phyloP scores from a whole-genome alignment of 306 rosid species.

The Dicorynia guianensis region DNA sequence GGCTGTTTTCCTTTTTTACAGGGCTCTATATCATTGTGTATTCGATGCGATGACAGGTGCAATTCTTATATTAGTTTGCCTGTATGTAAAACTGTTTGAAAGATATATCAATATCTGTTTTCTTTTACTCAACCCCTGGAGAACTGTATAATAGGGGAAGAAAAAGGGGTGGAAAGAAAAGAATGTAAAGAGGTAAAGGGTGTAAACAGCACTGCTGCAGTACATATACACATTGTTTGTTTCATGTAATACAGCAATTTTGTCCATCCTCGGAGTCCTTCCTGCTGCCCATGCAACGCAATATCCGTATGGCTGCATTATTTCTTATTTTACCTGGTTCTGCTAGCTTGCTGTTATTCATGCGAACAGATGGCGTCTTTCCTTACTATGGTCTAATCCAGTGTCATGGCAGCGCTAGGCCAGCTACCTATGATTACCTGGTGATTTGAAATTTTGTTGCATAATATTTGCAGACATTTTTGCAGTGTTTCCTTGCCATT shows the following conservation, averaged over 20 bases:
- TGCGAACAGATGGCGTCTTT: background rate
- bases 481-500: background rate
- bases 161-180: slow-evolving; percentile 46
- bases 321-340: background rate
- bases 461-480: background rate
- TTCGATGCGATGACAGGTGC: slow-evolving; percentile 59
- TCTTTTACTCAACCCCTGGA: slow-evolving; percentile 52
- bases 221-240: slow-evolving; percentile 49
- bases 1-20: slow-evolving; percentile 47
- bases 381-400: background rate
- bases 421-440: background rate
- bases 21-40: slow-evolving; percentile 56
- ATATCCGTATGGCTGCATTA: background rate
- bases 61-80: slow-evolving; percentile 88
- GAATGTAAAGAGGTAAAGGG: slow-evolving; percentile 48
- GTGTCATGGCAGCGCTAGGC: background rate
- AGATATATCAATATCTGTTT: slow-evolving; percentile 66
- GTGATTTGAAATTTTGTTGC: background rate
- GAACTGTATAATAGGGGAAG: slow-evolving; percentile 68
- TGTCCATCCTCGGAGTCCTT: slow-evolving; percentile 18
- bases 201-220: slow-evolving; percentile 45
- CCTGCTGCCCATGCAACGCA: background rate
- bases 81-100: slow-evolving; percentile 71
- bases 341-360: background rate
- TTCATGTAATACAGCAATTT: slow-evolving; percentile 46